A percentile compares a stretch with the other conserved stretches of the same genome.
phyloP scores from a whole-genome alignment of 805 yeast genomes.

The Ascoidea rubescens region DNA sequence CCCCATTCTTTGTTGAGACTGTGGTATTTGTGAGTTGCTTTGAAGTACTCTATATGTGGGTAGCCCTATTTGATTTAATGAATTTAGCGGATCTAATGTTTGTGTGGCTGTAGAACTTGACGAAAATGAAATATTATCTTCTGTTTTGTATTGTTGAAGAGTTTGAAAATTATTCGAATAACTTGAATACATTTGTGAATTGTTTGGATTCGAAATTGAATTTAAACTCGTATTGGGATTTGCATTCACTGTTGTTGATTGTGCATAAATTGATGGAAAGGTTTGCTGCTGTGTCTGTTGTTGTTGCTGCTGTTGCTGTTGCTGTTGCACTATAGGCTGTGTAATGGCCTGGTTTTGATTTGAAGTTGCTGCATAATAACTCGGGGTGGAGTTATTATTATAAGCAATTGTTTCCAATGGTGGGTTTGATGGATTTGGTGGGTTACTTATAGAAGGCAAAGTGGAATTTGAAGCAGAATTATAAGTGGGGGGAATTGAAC shows the following conservation, averaged over 20 bases:
- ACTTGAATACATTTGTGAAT: background rate
- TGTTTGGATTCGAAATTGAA: background rate
- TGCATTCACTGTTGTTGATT: background rate
- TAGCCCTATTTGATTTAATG: too few relatives aligned
- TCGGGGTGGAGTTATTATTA: background rate
- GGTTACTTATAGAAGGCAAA: constrained; percentile 16
- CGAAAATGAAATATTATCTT: background rate
- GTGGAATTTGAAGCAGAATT: constrained; percentile 11
- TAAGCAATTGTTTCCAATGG: constrained; percentile 15
- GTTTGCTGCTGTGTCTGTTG: constrained; percentile 12
- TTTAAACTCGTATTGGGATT: background rate
- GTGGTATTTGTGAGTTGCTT: background rate
- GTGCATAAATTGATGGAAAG: background rate
- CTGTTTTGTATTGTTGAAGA: background rate
- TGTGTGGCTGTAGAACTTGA: background rate
- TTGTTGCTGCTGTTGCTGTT: constrained; percentile 8
- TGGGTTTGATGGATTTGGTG: constrained; percentile 12
- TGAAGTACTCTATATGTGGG: background rate
- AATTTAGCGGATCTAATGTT: background rate
- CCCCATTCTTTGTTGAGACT: background rate
- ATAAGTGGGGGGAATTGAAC: constrained; percentile 1
- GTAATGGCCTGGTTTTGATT: background rate
- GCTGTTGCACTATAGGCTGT: constrained; percentile 5
- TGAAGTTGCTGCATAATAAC: background rate
- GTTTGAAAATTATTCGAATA: constrained; percentile 2